phyloP scores from a whole-genome alignment of 1,139 yeast species.

The Kodamaea fungicola region DNA sequence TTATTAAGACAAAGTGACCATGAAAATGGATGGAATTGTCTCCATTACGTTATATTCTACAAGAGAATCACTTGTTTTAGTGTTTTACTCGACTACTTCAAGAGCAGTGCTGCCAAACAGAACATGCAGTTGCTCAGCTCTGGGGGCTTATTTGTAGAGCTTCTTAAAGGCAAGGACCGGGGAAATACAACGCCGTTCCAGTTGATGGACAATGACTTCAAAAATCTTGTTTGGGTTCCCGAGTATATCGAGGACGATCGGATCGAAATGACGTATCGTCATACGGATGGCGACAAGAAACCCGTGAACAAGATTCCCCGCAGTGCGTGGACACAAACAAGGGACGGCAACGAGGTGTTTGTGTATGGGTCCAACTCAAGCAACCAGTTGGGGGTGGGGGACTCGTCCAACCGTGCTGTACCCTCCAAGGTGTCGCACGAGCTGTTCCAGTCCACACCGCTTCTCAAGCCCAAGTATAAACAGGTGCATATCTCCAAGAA shows the following conservation, averaged over 20 bases:
- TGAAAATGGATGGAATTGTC: slow-evolving; percentile 82
- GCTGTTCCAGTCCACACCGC: slow-evolving; percentile 14
- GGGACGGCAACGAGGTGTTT: slow-evolving; percentile 61
- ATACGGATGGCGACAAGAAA: slow-evolving; percentile 5
- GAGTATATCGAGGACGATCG: slow-evolving; percentile 36
- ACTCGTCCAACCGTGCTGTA: slow-evolving; percentile 51
- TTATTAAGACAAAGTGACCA: slow-evolving; percentile 50
- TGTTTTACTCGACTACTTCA: slow-evolving; percentile 39
- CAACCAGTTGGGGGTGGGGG: slow-evolving; percentile 67
- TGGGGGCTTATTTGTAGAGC: slow-evolving; percentile 27
- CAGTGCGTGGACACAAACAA: slow-evolving; percentile 22
- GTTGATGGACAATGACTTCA: slow-evolving; percentile 43
- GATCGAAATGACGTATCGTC: slow-evolving; percentile 23
- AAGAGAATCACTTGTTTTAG: slow-evolving; percentile 60
- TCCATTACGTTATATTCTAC: slow-evolving; percentile 64
- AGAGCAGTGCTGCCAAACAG: slow-evolving; percentile 10
- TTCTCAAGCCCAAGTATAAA: slow-evolving; percentile 40
- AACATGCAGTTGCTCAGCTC: slow-evolving; percentile 15
- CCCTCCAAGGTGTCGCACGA: slow-evolving; percentile 29
- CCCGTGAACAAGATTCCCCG: slow-evolving; percentile 9
- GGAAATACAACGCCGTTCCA: slow-evolving; percentile 65
- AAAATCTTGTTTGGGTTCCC: slow-evolving; percentile 42
- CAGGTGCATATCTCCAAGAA: slow-evolving; percentile 56
- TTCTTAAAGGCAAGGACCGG: slow-evolving; percentile 61
- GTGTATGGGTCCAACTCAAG: slow-evolving; percentile 67